Conservation (phyloP, 2,329 filamentous ascomycete genomes). For the Botryotinia narcissicola region DNA sequence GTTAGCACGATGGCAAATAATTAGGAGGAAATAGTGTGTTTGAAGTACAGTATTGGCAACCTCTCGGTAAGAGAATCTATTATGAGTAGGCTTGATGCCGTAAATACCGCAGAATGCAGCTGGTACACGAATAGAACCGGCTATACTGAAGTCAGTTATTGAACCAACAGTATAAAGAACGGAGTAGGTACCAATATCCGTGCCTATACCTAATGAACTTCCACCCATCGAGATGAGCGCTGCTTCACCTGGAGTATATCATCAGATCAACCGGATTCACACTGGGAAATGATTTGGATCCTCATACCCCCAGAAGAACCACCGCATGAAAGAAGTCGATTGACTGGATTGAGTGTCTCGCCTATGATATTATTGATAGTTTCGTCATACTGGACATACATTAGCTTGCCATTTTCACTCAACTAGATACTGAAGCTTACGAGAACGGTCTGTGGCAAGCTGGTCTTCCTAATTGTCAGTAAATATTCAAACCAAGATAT, state of each 20-base stretch:
- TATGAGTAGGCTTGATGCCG: slow-evolving; percentile 39
- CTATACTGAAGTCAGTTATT: slow-evolving; percentile 1
- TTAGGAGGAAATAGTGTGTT: neutral
- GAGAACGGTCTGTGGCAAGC: slow-evolving; percentile 40
- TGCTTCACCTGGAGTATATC: slow-evolving; percentile 27
- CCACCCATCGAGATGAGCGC: slow-evolving; percentile 30
- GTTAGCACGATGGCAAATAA: neutral
- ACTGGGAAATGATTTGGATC: neutral
- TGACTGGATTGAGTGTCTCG: slow-evolving; percentile 53
- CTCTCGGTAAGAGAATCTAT: slow-evolving; percentile 46
- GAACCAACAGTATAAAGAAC: neutral
- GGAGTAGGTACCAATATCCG: slow-evolving; percentile 30
- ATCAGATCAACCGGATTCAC: neutral
- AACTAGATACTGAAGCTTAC: neutral
- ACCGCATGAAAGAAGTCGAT: slow-evolving; percentile 55
- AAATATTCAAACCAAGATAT: neutral
- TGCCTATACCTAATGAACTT: slow-evolving; percentile 30
- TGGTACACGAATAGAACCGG: slow-evolving; percentile 36
- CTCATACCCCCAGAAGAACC: slow-evolving; percentile 55
- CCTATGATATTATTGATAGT: slow-evolving; percentile 45
- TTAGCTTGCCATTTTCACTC: neutral
- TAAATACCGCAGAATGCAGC: slow-evolving; percentile 39
- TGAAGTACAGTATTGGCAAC: slow-evolving; percentile 53
- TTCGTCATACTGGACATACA: slow-evolving; percentile 31
- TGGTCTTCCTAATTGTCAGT: slow-evolving; percentile 33